Percentiles rank a stretch among this genome's conserved stretches.
Conservation (phyloP, 2,329 filamentous ascomycete genomes). For the Chaetomium olivaceum region DNA sequence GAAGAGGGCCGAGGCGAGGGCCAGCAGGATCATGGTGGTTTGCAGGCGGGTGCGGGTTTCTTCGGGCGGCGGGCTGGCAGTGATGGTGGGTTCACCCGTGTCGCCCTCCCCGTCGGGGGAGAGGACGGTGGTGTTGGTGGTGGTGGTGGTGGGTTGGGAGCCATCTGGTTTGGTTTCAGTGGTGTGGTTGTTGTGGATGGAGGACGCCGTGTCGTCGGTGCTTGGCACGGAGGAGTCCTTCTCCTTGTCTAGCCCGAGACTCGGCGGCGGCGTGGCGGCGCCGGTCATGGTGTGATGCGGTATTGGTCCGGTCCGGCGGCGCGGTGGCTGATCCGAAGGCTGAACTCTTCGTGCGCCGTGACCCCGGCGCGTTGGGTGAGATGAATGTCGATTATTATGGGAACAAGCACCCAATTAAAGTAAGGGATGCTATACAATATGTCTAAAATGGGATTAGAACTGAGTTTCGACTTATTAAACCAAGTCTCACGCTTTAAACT, state of each 20-base stretch:
- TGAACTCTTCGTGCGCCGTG: background rate
- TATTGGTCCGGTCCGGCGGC: background rate
- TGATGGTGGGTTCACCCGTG: background rate
- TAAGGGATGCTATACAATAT: background rate
- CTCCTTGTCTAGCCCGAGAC: background rate
- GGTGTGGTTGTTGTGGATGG: background rate
- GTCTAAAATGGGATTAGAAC: background rate
- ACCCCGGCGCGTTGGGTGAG: background rate
- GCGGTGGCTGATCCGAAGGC: background rate
- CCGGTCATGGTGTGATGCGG: background rate
- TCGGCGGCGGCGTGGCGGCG: background rate
- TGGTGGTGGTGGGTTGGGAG: background rate
- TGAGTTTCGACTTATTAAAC: background rate
- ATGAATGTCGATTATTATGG: background rate
- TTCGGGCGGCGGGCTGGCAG: conserved; percentile 28
- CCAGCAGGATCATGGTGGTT: conserved; percentile 41
- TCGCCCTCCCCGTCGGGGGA: too few relatives aligned
- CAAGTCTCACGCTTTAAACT: background rate
- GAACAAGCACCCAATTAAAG: background rate
- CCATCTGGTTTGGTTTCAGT: background rate
- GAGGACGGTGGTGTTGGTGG: background rate
- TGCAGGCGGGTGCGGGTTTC: conserved; percentile 36
- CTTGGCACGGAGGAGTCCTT: background rate
- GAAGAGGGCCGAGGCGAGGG: conserved; percentile 46
- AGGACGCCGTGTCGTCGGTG: conserved; percentile 11